phyloP scores from a whole-genome alignment of 2,329 filamentous ascomycete genomes.

The Meredithiella fracta region DNA sequence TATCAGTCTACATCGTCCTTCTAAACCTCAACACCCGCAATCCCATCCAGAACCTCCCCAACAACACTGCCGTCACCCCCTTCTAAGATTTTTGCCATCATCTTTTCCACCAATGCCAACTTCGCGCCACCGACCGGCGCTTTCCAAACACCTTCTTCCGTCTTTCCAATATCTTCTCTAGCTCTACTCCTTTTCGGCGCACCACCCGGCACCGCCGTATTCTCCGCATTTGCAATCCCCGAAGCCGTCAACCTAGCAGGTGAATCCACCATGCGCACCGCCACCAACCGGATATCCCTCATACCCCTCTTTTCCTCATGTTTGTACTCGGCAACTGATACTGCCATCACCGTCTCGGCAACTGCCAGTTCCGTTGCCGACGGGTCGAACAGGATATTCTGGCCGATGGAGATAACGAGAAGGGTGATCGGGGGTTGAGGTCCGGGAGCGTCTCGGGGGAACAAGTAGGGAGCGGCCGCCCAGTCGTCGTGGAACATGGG shows the following conservation, averaged over 20 bases:
- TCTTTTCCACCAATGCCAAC: slow-evolving; percentile 51
- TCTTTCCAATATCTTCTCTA: slow-evolving; percentile 21
- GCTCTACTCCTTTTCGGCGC: slow-evolving; percentile 25
- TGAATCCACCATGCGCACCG: slow-evolving; percentile 58
- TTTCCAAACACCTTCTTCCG: slow-evolving; percentile 62
- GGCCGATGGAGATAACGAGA: slow-evolving; percentile 69
- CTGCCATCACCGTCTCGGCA: slow-evolving; percentile 72
- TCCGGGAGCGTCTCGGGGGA: slow-evolving; percentile 23
- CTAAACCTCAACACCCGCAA: slow-evolving; percentile 58
- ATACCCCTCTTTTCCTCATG: slow-evolving; percentile 23
- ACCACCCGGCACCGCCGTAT: slow-evolving; percentile 33
- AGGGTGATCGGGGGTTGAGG: slow-evolving; percentile 70
- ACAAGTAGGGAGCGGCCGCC: slow-evolving; percentile 69
- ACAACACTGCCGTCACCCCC: slow-evolving; percentile 54
- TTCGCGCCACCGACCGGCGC: slow-evolving; percentile 72
- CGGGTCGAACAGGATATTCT: slow-evolving; percentile 89
- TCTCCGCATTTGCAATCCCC: slow-evolving; percentile 48
- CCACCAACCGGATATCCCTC: slow-evolving; percentile 42
- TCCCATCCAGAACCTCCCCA: slow-evolving; percentile 67
- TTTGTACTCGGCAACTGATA: slow-evolving; percentile 50
- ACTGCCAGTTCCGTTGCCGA: slow-evolving; percentile 82
- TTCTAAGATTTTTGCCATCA: slow-evolving; percentile 62
- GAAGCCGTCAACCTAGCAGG: slow-evolving; percentile 57
- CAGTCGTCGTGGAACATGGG: slow-evolving; percentile 97
- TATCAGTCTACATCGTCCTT: no score